Base-by-base conservation (phyloP, 306 rosid species). In the Bauhinia variegata region DNA sequence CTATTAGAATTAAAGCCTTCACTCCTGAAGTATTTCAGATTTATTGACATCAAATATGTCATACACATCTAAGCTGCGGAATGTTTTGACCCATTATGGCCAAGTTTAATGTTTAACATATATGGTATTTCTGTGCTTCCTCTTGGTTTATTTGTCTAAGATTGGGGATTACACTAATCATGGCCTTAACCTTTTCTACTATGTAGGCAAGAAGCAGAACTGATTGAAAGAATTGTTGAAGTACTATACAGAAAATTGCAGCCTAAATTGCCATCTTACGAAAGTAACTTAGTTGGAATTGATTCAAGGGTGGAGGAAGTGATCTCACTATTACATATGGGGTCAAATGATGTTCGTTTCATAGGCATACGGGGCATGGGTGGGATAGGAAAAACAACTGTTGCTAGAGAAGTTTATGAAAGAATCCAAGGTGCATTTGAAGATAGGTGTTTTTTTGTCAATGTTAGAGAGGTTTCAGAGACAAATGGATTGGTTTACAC, bases 301-400 rank as follows among this genome's bases (percentile, higher is more conserved):
- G 63, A 56, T 14, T n/a, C 13, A 5, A 11, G 10, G 15, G 32
- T 58, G 63, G 31, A 58, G 47, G 9, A 60, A 19, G 33, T 41
- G 12, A 42, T 0, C 18, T 39, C 31, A 28, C 5, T 19, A 12
- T 6, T 60, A 3, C 0, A 18, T 12, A 9, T 41, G 4, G 12
- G 38, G 3, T 58, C 44, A 6, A 19, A 58, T 15, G 47, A 58
- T 8, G 30, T 58, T 60, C 1, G 47, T 2, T 36, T 33, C 36
- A 15, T 58, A n/a, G 63, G 63, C 30, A 58, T 58, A 14, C 16
- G 48, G 13, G 63, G 63, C 5, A 58, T 58, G 63, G 63, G 44
- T 8, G 28, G 28, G 28, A 23, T 23, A 23, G 28, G 28, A 1
- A 23, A 50, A 1, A 50, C 32, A 5, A 9, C 47, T 8, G 11